Evolutionary conservation across 352 stramenopile genomes (phyloP).

Genomic region (Aphanomyces stellatus): DNA sequence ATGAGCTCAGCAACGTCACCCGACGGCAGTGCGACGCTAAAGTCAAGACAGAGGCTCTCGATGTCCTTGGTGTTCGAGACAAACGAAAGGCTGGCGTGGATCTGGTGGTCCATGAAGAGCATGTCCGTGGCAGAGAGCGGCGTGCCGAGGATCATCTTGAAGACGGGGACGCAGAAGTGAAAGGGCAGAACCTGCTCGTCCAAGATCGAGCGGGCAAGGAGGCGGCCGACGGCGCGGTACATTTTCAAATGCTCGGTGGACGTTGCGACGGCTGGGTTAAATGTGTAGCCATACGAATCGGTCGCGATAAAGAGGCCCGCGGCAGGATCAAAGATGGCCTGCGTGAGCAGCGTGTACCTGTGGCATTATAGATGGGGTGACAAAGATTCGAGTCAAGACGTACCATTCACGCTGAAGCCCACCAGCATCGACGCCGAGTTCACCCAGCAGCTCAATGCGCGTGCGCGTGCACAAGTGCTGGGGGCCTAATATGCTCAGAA

Average conservation of each 20-base stretch:
- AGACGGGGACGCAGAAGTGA: constrained; percentile 45
- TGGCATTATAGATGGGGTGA: constrained; percentile 16
- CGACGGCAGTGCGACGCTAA: constrained; percentile 62
- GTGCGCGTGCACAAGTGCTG: constrained; percentile 71
- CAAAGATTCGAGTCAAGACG: neutral
- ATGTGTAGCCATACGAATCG: constrained; percentile 10
- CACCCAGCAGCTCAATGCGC: constrained; percentile 80
- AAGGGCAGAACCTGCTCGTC: constrained; percentile 66
- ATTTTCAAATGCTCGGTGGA: neutral
- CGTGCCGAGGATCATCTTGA: constrained; percentile 60
- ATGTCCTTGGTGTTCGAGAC: constrained; percentile 48
- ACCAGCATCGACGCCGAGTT: constrained; percentile 70
- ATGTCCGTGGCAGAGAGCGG: constrained; percentile 53
- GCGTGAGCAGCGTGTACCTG: constrained; percentile 24
- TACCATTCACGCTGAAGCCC: constrained; percentile 81
- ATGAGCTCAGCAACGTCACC: constrained; percentile 85
- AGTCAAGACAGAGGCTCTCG: constrained; percentile 58
- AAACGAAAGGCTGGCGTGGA: constrained; percentile 56
- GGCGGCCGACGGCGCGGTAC: constrained; percentile 32
- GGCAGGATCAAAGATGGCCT: constrained; percentile 6
- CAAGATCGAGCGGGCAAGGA: constrained; percentile 58
- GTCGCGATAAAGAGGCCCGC: constrained; percentile 13
- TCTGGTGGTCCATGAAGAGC: constrained; percentile 58
- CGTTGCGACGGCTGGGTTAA: neutral
- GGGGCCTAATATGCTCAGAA: constrained; percentile 57